phyloP scores from a whole-genome alignment of 768 basidiomycete genomes.

The Boletus patriciae region DNA sequence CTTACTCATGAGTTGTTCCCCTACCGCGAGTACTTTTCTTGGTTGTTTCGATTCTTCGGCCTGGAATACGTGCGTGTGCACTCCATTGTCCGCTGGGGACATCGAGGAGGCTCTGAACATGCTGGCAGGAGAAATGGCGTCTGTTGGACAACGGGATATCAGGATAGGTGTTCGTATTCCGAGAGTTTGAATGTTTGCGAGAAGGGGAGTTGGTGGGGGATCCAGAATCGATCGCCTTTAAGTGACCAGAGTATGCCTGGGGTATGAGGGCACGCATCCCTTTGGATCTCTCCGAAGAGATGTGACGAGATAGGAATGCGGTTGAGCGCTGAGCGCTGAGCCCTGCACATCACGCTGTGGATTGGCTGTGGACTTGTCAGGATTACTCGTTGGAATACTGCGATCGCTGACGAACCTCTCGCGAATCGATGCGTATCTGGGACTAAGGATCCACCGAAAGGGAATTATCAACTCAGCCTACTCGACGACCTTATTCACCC shows the following conservation, averaged over 20 bases:
- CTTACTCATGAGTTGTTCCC: neutral
- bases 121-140: neutral
- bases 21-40: neutral
- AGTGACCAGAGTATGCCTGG: neutral
- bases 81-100: neutral
- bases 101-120: neutral
- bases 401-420: too few species aligned
- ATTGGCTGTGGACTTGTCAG: too few species aligned
- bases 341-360: too few species aligned
- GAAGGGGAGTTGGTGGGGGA: neutral
- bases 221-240: neutral
- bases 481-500: too few species aligned
- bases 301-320: neutral
- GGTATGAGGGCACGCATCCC: neutral
- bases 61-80: neutral
- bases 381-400: too few species aligned
- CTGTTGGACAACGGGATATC: neutral
- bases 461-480: too few species aligned
- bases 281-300: neutral
- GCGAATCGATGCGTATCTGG: too few species aligned
- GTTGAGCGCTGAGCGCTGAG: constrained; percentile 2
- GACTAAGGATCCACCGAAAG: too few species aligned
- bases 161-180: neutral
- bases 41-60: neutral
- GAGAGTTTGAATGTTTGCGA: neutral